phyloP scores from a whole-genome alignment of 192 early-diverging fungal species.

The Obelidium mucronatum region DNA sequence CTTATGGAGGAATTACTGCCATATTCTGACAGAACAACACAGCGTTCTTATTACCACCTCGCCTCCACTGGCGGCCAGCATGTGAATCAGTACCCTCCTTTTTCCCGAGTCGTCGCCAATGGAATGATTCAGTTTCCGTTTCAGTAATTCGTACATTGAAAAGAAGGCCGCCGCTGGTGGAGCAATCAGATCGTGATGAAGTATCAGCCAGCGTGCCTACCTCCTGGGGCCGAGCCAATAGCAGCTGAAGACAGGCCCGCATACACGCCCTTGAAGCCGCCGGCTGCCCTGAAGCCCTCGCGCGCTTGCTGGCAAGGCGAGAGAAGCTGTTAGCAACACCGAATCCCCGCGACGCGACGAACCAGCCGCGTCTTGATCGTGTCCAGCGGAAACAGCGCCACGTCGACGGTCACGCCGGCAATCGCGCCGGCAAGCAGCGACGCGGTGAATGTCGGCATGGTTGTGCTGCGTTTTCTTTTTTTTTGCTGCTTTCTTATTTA shows the following conservation, averaged over 20 bases:
- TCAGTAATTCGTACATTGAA: constrained; percentile 87
- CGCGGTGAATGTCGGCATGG: constrained; percentile 8
- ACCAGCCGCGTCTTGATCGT: constrained; percentile 94
- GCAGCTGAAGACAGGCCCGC: constrained; percentile 88
- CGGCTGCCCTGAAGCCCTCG: constrained; percentile 81
- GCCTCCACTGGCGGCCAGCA: constrained; percentile 87
- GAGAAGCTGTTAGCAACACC: neutral
- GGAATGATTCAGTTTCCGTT: constrained; percentile 54
- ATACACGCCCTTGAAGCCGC: constrained; percentile 91
- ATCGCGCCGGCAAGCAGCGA: constrained; percentile 73
- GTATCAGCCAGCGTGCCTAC: constrained; percentile 47
- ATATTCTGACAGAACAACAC: too few relatives aligned
- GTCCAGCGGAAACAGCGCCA: constrained; percentile 93
- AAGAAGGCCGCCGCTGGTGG: constrained; percentile 79
- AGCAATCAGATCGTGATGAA: neutral
- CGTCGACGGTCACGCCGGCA: constrained; percentile 94
- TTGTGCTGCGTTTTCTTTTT: constrained; percentile 2
- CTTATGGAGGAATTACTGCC: too few relatives aligned
- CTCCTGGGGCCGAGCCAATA: constrained; percentile 91
- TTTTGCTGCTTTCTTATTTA: too few relatives aligned
- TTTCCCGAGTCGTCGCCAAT: constrained; percentile 44
- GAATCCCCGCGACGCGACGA: constrained; percentile 8
- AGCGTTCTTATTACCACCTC: too few relatives aligned
- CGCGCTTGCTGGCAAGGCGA: constrained; percentile 66
- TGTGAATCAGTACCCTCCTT: constrained; percentile 77